phyloP scores from a whole-genome alignment of 208 protist species.

The Leishmania gerbilli region DNA sequence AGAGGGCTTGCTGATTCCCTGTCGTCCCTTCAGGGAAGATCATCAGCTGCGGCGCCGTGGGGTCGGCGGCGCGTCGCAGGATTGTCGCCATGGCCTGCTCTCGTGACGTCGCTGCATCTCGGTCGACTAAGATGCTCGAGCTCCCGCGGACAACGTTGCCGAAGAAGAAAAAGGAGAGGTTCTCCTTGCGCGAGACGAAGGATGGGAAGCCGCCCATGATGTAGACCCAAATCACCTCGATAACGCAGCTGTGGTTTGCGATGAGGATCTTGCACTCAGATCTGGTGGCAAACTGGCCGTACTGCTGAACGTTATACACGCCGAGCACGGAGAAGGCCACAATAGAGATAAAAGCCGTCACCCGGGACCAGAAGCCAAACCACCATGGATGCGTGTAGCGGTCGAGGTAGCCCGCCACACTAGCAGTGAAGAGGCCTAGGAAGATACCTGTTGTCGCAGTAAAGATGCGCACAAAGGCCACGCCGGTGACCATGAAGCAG shows the following conservation, averaged over 20 bases:
- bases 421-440: conserved; percentile 45
- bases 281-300: conserved; percentile 53
- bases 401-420: conserved; percentile 30
- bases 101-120: conserved; percentile 57
- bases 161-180: conserved; percentile 68
- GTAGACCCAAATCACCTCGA: conserved; percentile 76
- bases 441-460: conserved; percentile 36
- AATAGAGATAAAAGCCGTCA: conserved; percentile 34
- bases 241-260: conserved; percentile 80
- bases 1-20: conserved; percentile 73
- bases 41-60: conserved; percentile 60
- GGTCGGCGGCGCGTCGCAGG: conserved; percentile 52
- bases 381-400: conserved; percentile 47
- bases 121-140: conserved; percentile 81
- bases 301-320: conserved; percentile 62
- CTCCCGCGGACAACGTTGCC: conserved; percentile 39
- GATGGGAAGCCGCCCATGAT: conserved; percentile 61
- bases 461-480: conserved; percentile 56
- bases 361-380: conserved; percentile 48
- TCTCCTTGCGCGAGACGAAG: conserved; percentile 85
- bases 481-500: conserved; percentile 70
- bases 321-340: conserved; percentile 49
- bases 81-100: conserved; percentile 58
- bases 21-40: conserved; percentile 92
- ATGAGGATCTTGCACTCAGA: conserved; percentile 75